Evolutionary conservation across 2,329 filamentous ascomycete genomes (phyloP).

Genomic region (Talaromyces sp.): DNA sequence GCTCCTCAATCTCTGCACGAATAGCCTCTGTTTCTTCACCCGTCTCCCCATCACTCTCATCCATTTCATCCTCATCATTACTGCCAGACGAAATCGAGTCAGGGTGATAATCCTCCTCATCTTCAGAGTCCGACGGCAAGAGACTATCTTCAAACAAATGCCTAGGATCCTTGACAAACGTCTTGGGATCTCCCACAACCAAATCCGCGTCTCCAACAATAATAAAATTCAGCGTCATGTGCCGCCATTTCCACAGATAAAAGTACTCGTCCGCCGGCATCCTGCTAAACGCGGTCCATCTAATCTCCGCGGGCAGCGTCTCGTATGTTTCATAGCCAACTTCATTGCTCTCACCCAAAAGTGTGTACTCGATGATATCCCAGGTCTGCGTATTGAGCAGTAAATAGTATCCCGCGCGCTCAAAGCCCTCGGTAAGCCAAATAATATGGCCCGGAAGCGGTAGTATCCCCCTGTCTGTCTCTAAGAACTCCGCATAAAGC

Average conservation of each 20-base stretch:
- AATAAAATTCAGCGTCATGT: slow-evolving; percentile 2
- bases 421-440: slow-evolving; percentile 6
- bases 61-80: slow-evolving; percentile 6
- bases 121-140: background rate
- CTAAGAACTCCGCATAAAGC: background rate
- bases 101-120: background rate
- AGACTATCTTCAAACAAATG: slow-evolving; percentile 7
- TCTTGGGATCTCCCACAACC: background rate
- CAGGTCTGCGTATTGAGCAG: slow-evolving; percentile 6
- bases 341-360: slow-evolving; percentile 3
- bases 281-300: slow-evolving; percentile 2
- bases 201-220: background rate
- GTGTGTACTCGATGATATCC: slow-evolving; percentile 9
- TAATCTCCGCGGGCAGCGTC: background rate
- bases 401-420: slow-evolving; percentile 5
- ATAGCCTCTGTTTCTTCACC: background rate
- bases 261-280: slow-evolving; percentile 5
- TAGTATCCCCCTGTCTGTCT: background rate
- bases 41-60: slow-evolving; percentile 1
- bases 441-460: slow-evolving; percentile 8
- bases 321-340: slow-evolving; percentile 1
- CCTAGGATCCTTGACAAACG: slow-evolving; percentile 3
- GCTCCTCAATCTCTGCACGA: background rate
- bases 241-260: slow-evolving; percentile 7
- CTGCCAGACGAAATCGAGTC: background rate